Conservation (phyloP, 2,329 filamentous ascomycete species). For the Pseudopyrenochaeta lycopersici region DNA sequence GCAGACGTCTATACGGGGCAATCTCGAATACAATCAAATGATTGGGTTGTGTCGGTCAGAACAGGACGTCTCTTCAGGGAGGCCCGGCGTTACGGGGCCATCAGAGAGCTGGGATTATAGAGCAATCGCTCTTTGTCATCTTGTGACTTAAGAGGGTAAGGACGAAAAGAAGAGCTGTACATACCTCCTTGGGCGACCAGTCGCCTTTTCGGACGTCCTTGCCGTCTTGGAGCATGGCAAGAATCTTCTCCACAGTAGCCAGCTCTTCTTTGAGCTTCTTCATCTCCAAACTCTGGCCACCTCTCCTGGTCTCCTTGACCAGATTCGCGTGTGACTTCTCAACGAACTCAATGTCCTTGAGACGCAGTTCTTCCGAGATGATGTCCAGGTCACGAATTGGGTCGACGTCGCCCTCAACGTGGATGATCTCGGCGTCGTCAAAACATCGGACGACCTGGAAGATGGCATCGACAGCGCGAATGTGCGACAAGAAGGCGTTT, state of each 20-base stretch:
- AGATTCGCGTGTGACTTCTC: constrained; percentile 93
- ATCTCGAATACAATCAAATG: constrained; percentile 5
- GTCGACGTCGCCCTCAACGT: constrained; percentile 98
- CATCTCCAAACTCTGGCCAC: constrained; percentile 94
- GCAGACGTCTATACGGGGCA: constrained; percentile 17
- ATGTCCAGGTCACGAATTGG: constrained; percentile 93
- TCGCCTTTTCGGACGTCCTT: constrained; percentile 92
- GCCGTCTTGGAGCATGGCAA: constrained; percentile 82
- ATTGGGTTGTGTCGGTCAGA: constrained; percentile 64
- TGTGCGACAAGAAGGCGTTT: constrained; percentile 98
- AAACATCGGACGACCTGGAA: constrained; percentile 98
- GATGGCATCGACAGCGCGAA: constrained; percentile 96
- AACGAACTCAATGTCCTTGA: constrained; percentile 98
- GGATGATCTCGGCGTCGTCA: constrained; percentile 98
- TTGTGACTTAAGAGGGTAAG: constrained; percentile 60
- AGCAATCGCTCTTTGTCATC: constrained; percentile 99
- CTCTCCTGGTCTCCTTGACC: constrained; percentile 92
- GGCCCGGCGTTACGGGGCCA: constrained; percentile 81
- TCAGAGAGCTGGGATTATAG: constrained; percentile 99
- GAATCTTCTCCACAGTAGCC: constrained; percentile 88
- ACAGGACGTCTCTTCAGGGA: constrained; percentile 85
- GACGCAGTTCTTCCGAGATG: constrained; percentile 93
- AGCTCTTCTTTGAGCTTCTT: constrained; percentile 97
- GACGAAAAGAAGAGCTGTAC: constrained; percentile 45
- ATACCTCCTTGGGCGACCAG: constrained; percentile 95